Percentiles rank a stretch among this genome's conserved stretches.
These are phyloP conservation scores for Vaccinium vitisidaea DNA, from an alignment of 148 eudicot species.

Conservation along the genomic window DNA sequence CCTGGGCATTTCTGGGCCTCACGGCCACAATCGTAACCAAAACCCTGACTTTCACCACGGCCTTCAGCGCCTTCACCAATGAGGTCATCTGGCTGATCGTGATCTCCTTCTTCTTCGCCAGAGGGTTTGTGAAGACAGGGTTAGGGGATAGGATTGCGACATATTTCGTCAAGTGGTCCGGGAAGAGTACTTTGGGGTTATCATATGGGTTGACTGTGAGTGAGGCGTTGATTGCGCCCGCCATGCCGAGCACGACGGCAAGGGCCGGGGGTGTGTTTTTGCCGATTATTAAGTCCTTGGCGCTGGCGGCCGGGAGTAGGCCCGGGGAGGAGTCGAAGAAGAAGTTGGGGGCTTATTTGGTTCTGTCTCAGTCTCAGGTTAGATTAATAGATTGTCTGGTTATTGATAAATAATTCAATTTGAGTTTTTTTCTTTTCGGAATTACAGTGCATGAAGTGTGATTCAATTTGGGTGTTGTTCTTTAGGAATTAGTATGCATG, in stretches of 20 bases:
- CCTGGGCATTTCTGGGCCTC: conserved; percentile 74
- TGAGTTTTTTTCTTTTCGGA: not conserved
- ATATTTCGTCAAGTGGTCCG: conserved; percentile 84
- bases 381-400: not conserved
- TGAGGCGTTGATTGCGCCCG: conserved; percentile 88
- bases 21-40: conserved; percentile 59
- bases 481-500: not conserved
- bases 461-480: not conserved
- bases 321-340: conserved; percentile 50
- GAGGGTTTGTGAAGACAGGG: conserved; percentile 89
- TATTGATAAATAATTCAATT: conserved; percentile 19
- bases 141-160: conserved; percentile 87
- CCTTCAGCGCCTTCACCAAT: conserved; percentile 75
- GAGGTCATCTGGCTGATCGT: conserved; percentile 95
- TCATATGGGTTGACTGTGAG: conserved; percentile 79
- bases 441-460: no score
- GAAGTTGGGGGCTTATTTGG: conserved; percentile 72
- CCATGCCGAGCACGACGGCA: conserved; percentile 98
- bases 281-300: conserved; percentile 87
- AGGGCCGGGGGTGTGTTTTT: conserved; percentile 95
- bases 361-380: conserved; percentile 91
- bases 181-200: conserved; percentile 81
- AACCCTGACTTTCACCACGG: conserved; percentile 60
- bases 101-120: conserved; percentile 87
- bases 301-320: conserved; percentile 67